Base-by-base conservation (phyloP, 2,329 filamentous ascomycete genomes). In the Emericellopsis atlantica region DNA sequence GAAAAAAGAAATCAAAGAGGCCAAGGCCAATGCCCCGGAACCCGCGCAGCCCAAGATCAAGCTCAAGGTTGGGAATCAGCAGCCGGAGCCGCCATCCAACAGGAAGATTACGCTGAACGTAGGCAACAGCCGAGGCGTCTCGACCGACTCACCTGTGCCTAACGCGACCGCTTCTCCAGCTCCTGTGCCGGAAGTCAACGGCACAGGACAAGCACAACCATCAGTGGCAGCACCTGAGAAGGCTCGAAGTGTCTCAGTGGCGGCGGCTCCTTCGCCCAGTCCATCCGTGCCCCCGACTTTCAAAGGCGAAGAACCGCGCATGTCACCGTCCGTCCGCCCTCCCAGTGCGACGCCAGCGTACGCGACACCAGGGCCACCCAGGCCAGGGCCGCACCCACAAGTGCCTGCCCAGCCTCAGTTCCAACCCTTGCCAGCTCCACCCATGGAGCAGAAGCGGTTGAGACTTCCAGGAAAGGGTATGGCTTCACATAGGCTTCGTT, bases 31-130 rank as follows among this genome's bases (percentile, higher is more conserved):
- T 42, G 84, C 90, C 15, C 69, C 74, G 38, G 84, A 92, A 57
- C 82, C 86, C 12, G 66, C 74, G 1, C 76, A 81, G 51, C 76
- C 83, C 31, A 87, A 86, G 54, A 83, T 93, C 51, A 93, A 88
- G 60, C 69, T 95, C 42, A 89, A 84, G 57, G 72, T 87, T 53
- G 68, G 72, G 5, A 61, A 65, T 35, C 58, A 58, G 21, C 53
- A 58, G 24, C 67, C 74, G 24, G 61, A 65, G 9, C 59, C 71
- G 1, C 50, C 52, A 35, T 59, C 64, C 44, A 58, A 67, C 8
- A 79, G 79, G 57, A 83, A 77, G 56, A 79, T 90, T 42, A 89
- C 80, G 16, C 74, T 87, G 38, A 81, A 80, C 46, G 73, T 87
- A 41, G 79, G 76, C 49, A 40, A 26, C 31, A 73, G 70, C 32